Conservation (phyloP, 495 filamentous ascomycete species). For the Cercophora newfieldiana region DNA sequence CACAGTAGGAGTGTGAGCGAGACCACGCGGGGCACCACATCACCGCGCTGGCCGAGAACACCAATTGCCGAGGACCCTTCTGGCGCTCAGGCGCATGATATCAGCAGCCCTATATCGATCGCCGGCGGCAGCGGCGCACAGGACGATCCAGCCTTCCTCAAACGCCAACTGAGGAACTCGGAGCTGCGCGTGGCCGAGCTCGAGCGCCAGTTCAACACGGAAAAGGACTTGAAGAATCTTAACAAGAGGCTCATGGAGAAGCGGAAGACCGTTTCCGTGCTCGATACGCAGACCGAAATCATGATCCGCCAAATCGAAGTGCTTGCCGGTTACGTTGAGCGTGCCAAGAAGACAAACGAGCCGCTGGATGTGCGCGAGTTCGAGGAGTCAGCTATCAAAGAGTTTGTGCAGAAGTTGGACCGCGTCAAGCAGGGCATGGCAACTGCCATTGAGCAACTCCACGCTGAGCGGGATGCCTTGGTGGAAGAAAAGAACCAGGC, state of each 20-base stretch:
- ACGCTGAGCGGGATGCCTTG: constrained; percentile 77
- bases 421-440: constrained; percentile 78
- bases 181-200: constrained; percentile 80
- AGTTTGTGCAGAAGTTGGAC: constrained; percentile 85
- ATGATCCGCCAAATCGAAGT: constrained; percentile 89
- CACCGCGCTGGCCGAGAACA: constrained; percentile 69
- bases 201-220: constrained; percentile 66
- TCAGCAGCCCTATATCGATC: constrained; percentile 70
- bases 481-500: constrained; percentile 79
- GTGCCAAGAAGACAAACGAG: constrained; percentile 70
- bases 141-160: constrained; percentile 74
- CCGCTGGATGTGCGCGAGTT: constrained; percentile 73
- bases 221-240: constrained; percentile 78
- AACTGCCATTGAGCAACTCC: constrained; percentile 77
- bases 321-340: constrained; percentile 64
- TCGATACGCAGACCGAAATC: constrained; percentile 93
- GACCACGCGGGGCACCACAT: constrained; percentile 54
- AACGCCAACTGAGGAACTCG: constrained; percentile 75
- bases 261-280: constrained; percentile 90
- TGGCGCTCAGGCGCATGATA: constrained; percentile 54
- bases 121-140: constrained; percentile 44
- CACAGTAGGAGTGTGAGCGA: constrained; percentile 59
- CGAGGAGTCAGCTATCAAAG: constrained; percentile 80
- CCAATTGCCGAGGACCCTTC: constrained; percentile 66
- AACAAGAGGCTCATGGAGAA: constrained; percentile 90